Evolutionary conservation across 345 rosid genomes (phyloP).

Genomic region (Erucastrum elatum): DNA sequence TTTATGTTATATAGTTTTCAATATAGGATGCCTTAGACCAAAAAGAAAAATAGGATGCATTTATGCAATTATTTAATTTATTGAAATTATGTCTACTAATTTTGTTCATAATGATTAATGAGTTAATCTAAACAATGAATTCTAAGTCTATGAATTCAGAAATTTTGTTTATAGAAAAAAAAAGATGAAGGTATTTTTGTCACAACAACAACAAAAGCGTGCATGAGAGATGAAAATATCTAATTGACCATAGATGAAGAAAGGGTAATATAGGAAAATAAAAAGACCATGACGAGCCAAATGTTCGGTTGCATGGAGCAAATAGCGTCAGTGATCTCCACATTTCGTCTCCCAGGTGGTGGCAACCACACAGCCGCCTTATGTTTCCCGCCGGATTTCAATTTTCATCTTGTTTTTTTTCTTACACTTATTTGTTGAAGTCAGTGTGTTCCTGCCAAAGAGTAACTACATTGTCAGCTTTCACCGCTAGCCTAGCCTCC

Average conservation of each 20-base stretch:
- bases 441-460: background rate
- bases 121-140: background rate
- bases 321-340: slow-evolving; percentile 35
- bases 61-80: background rate
- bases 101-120: background rate
- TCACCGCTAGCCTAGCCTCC: slow-evolving; percentile 19
- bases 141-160: background rate
- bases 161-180: background rate
- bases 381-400: slow-evolving; percentile 34
- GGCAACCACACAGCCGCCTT: slow-evolving; percentile 36
- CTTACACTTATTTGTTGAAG: background rate
- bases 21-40: background rate
- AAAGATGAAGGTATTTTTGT: slow-evolving; percentile 3
- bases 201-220: background rate
- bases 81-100: background rate
- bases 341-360: slow-evolving; percentile 40
- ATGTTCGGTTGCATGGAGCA: slow-evolving; percentile 61
- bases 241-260: slow-evolving; percentile 3
- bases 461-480: slow-evolving; percentile 4
- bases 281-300: slow-evolving; percentile 39
- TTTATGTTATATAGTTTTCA: background rate
- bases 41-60: background rate
- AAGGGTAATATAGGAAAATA: background rate
- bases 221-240: slow-evolving; percentile 22
- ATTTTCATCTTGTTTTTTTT: background rate